These are phyloP conservation scores for Arthroderma sp. DNA, from an alignment of 2,329 filamentous ascomycete genomes.

Conservation along the genomic window DNA sequence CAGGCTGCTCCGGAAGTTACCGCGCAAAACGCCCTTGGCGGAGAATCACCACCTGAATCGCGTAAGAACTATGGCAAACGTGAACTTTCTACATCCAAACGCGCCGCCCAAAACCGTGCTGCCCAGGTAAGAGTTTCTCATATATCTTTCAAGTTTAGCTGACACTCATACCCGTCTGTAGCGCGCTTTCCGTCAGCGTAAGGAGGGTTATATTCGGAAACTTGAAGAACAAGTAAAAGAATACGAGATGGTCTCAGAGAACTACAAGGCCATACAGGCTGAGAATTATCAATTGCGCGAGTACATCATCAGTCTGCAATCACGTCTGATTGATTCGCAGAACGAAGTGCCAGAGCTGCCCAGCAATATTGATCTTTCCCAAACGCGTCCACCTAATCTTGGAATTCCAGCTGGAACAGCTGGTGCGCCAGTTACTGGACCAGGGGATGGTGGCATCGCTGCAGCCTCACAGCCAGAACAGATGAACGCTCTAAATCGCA, in stretches of 20 bases:
- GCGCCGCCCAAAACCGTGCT: conserved; percentile 89
- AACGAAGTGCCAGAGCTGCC: conserved; percentile 77
- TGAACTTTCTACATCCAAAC: conserved; percentile 87
- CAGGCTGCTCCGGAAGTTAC: background rate
- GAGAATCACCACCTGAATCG: conserved; percentile 38
- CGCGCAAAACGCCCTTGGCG: conserved; percentile 10
- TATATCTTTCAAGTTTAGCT: conserved; percentile 1
- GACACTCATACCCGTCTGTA: conserved; percentile 36
- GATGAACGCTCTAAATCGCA: conserved; percentile 30
- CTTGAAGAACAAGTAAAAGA: conserved; percentile 87
- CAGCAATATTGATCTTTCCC: conserved; percentile 58
- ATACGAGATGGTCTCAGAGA: conserved; percentile 59
- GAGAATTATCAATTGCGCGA: conserved; percentile 87
- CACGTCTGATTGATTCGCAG: conserved; percentile 67
- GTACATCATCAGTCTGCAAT: conserved; percentile 84
- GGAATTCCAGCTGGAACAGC: conserved; percentile 7
- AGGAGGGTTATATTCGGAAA: conserved; percentile 96
- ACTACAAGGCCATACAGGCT: conserved; percentile 64
- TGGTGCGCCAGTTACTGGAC: conserved; percentile 6
- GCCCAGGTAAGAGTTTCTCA: conserved; percentile 60
- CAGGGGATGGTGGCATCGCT: conserved; percentile 8
- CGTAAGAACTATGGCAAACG: conserved; percentile 64
- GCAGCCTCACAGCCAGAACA: conserved; percentile 19
- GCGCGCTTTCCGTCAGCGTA: conserved; percentile 93
- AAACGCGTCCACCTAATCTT: conserved; percentile 29